phyloP scores from a whole-genome alignment of 106 monocot species.

The Gastrodia elata region DNA sequence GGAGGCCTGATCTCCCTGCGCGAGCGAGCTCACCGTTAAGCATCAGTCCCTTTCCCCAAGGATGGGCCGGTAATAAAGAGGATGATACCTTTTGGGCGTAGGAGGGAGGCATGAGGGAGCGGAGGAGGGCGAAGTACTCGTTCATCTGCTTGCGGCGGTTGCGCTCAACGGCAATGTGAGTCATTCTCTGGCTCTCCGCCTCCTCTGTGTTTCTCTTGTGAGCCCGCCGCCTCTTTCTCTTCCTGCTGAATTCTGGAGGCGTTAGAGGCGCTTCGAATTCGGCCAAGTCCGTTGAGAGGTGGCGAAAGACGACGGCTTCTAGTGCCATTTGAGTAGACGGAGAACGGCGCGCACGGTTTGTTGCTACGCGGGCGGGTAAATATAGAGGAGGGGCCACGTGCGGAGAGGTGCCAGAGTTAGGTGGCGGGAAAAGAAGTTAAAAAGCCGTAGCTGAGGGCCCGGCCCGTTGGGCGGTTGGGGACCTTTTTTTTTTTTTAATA shows the following conservation, averaged over 20 bases:
- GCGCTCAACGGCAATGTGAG: constrained; percentile 60
- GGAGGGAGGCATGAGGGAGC: constrained; percentile 53
- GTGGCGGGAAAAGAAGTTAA: background rate
- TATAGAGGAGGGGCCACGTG: background rate
- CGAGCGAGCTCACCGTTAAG: too few species aligned
- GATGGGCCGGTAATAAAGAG: background rate
- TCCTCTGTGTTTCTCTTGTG: constrained; percentile 44
- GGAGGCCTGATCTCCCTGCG: constrained; percentile 71
- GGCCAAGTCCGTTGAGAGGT: too few species aligned
- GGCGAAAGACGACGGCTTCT: constrained; percentile 19
- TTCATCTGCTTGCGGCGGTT: constrained; percentile 61
- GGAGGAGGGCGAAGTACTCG: constrained; percentile 36
- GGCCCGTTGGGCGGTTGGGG: too few species aligned
- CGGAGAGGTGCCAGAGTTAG: background rate
- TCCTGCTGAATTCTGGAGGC: background rate
- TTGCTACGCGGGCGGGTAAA: background rate
- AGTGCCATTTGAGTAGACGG: constrained; percentile 11
- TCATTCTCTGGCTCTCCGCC: constrained; percentile 60
- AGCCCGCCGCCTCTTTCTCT: constrained; percentile 25
- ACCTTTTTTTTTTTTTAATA: too few species aligned
- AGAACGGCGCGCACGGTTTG: background rate
- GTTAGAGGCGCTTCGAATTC: background rate
- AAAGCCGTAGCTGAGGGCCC: too few species aligned
- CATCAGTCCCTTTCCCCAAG: too few species aligned
- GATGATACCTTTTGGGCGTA: constrained; percentile 36